Base-by-base conservation (phyloP, 495 filamentous ascomycete genomes). In the Aspergillus sclerotioniger region DNA sequence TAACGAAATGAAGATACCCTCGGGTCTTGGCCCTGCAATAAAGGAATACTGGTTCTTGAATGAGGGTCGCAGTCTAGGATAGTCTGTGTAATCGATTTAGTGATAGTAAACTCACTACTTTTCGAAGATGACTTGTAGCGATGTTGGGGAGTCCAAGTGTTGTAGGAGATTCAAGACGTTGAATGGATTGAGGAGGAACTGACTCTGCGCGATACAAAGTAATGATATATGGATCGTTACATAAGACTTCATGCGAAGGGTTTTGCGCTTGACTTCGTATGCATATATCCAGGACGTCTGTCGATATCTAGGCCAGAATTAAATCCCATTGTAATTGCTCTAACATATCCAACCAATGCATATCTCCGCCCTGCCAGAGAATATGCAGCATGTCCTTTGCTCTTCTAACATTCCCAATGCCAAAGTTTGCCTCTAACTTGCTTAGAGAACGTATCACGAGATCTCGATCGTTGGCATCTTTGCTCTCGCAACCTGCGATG, bases 291-390 rank as follows among this genome's bases (percentile, higher is more conserved):
- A 8, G 41, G 17, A n/a, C 35, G 16, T 17, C 37, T 16, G 9
- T 13, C n/a, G 21, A n/a, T 43, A 16, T 31, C 16, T 33, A 67
- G 8, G 72, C 76, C 50, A 79, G 65, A 25, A 71, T 74, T 52
- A 79, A 56, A 51, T 77, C 73, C 76, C 76, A 79, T 19, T 71
- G 62, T 29, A 79, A 51, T 46, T 71, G 65, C 28, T 77, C 72
- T 6, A 77, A 47, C 7, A 77, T 54, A 64, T 77, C 73, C 57
- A 74, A 51, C 76, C 76, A 79, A 60, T 79, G 74, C 31, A 55
- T 58, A 10, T 53, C 58, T 6, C 45, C 33, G 12, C 64, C 63
- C 32, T 57, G 60, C 76, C 74, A 79, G 13, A 77, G 60, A 8
- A 71, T 59, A 12, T 43, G 20, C 19, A 79, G 61, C 8, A 77